Percentiles rank a stretch among this genome's conserved stretches.
Conservation (phyloP, 305 asterid species). For the Petunia hybrid region DNA sequence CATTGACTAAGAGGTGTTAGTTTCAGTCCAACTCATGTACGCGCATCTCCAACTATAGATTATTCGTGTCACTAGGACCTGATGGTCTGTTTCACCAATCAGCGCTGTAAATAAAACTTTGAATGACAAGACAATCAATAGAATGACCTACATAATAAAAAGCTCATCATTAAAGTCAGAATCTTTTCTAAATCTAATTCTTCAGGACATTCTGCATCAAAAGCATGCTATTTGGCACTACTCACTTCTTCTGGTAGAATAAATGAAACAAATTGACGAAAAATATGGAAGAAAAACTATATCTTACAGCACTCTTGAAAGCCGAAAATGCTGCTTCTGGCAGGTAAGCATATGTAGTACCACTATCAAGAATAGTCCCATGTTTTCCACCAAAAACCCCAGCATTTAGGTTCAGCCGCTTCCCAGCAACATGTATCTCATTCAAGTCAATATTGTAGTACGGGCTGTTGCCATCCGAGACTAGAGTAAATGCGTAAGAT, state of each 20-base stretch:
- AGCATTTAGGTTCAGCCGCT: conserved; percentile 62
- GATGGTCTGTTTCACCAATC: conserved; percentile 16
- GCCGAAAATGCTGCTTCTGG: conserved; percentile 72
- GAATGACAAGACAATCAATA: conserved; percentile 1
- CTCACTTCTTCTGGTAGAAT: neutral
- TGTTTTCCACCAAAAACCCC: conserved; percentile 71
- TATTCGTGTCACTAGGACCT: neutral
- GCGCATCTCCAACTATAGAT: neutral
- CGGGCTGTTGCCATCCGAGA: conserved; percentile 97
- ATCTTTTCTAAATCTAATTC: conserved; percentile 11
- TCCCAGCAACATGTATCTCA: conserved; percentile 86
- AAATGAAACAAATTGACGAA: conserved; percentile 17
- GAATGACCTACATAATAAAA: conserved; percentile 4
- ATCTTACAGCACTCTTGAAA: conserved; percentile 71
- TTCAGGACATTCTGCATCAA: conserved; percentile 26
- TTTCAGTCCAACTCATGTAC: neutral
- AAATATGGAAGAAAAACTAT: conserved; percentile 19
- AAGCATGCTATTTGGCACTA: neutral
- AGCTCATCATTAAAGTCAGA: neutral
- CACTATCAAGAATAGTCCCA: conserved; percentile 82
- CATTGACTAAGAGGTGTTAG: conserved; percentile 22
- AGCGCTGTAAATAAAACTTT: neutral
- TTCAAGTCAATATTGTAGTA: conserved; percentile 90
- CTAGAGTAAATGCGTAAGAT: conserved; percentile 95
- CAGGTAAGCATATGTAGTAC: conserved; percentile 82